These are phyloP conservation scores for Sonneratia alba DNA, from an alignment of 345 rosid species.

Conservation along the genomic window DNA sequence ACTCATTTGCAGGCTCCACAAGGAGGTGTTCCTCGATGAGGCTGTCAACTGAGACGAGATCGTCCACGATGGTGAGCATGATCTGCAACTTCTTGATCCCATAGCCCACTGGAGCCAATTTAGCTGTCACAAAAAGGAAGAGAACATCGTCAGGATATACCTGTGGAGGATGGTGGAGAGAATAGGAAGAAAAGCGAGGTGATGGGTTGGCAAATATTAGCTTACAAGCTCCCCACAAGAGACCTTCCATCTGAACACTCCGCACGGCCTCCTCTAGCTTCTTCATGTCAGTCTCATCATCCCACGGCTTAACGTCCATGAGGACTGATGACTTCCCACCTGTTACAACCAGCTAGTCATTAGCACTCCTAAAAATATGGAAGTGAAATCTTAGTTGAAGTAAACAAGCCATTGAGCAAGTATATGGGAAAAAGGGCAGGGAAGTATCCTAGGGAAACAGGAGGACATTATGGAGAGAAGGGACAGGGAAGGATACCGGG, in stretches of 20 bases:
- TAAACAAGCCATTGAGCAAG: not conserved
- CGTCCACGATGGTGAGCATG: constrained; percentile 87
- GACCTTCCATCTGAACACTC: constrained; percentile 69
- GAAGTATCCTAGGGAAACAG: not conserved
- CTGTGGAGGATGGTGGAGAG: not conserved
- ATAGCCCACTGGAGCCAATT: constrained; percentile 74
- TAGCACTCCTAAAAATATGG: not conserved
- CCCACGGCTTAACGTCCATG: constrained; percentile 93
- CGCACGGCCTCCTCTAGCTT: constrained; percentile 73
- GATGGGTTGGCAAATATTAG: not conserved
- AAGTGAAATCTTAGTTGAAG: not conserved
- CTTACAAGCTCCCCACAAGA: constrained; percentile 94
- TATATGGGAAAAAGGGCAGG: not conserved
- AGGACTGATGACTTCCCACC: constrained; percentile 95
- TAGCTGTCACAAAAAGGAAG: constrained; percentile 41
- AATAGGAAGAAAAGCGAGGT: not conserved
- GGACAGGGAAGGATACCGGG: too few relatives aligned
- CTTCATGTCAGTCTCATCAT: constrained; percentile 98
- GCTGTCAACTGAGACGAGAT: constrained; percentile 77
- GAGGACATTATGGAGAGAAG: too few relatives aligned
- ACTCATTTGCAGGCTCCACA: constrained; percentile 64
- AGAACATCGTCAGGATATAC: not conserved
- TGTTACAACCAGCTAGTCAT: constrained; percentile 8
- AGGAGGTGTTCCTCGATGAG: constrained; percentile 73
- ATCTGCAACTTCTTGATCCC: constrained; percentile 88